These are phyloP conservation scores for Hanseniaspora uvarum DNA, from an alignment of 1,139 yeast genomes.

Conservation along the genomic window DNA sequence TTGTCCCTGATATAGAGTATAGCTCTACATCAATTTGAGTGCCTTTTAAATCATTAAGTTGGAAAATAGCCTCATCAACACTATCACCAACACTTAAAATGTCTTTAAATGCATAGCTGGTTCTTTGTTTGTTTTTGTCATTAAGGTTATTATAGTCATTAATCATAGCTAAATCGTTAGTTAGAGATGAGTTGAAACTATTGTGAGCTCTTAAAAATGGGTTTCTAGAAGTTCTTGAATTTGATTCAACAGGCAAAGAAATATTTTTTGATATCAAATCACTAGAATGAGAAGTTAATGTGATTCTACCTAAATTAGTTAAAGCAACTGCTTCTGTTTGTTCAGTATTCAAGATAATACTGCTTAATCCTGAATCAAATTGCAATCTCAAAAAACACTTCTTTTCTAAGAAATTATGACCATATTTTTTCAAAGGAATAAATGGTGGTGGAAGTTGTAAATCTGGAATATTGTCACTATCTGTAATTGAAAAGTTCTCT, in stretches of 20 bases:
- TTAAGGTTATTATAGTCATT: not conserved
- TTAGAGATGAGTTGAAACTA: no score
- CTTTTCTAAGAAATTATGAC: slow-evolving; percentile 87
- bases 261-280: slow-evolving; percentile 83
- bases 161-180: not conserved
- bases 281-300: slow-evolving; percentile 58
- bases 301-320: slow-evolving; percentile 43
- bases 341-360: slow-evolving; percentile 44
- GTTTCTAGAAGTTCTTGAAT: not conserved
- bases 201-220: not conserved
- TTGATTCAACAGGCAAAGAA: slow-evolving; percentile 48
- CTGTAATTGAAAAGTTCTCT: slow-evolving; percentile 4
- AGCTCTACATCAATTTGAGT: slow-evolving; percentile 82
- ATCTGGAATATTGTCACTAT: slow-evolving; percentile 62
- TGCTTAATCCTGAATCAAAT: slow-evolving; percentile 50
- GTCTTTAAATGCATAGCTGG: slow-evolving; percentile 78
- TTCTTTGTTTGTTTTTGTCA: slow-evolving; percentile 48
- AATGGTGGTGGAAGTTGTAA: slow-evolving; percentile 91
- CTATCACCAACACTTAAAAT: slow-evolving; percentile 36
- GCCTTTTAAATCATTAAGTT: slow-evolving; percentile 67
- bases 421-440: slow-evolving; percentile 82
- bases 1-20: slow-evolving; percentile 88
- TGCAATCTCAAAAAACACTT: slow-evolving; percentile 72
- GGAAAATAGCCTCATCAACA: slow-evolving; percentile 73
- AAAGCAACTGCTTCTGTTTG: slow-evolving; percentile 36